Base-by-base conservation (phyloP, 495 filamentous ascomycete genomes). In the Trichoderma erinaceum region DNA sequence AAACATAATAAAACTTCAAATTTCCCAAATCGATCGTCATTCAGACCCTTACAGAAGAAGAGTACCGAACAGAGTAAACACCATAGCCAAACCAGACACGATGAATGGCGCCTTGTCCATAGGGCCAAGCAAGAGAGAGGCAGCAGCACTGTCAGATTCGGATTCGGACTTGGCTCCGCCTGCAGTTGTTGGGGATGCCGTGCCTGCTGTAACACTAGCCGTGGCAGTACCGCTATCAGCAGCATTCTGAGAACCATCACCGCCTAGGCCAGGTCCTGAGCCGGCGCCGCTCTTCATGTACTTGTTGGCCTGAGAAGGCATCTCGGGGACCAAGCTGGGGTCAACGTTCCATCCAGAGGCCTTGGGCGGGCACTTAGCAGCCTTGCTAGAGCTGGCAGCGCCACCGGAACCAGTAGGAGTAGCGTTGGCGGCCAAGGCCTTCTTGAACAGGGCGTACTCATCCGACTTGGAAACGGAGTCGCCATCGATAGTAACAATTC, bases 221-320 rank as follows among this genome's bases (percentile, higher is more conserved):
- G 83, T 85, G 71, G 86, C 89, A 69, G 78, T 76, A 43, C 76
- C 77, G 63, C 86, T 66, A 23, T 66, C 65, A 10, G 27, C 89
- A 3, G 87, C 83, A 67, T 87, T 84, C 81, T 93, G 90, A 67
- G 88, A 91, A 46, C 92, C 92, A 41, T 78, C 68, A 13, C 92
- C 92, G 7, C 75, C 76, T 63, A 97, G 88, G 68, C 92, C 92
- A 0, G 83, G 82, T 3, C 88, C 90, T 27, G 78, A 80, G 64
- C 92, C 92, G 65, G 92, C 92, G 72, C 92, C 91, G 6, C 85
- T 75, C 61, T 76, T 86, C 84, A 96, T 87, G 79, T 84, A 91
- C 79, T 89, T 78, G 75, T 75, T 70, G 27, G 90, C 92, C 23
- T 78, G 83, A 0, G 77, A 73, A 5, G 94, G 94, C 25, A 97